Conservation (phyloP, 305 asterid species). For the Plantago rigida region DNA sequence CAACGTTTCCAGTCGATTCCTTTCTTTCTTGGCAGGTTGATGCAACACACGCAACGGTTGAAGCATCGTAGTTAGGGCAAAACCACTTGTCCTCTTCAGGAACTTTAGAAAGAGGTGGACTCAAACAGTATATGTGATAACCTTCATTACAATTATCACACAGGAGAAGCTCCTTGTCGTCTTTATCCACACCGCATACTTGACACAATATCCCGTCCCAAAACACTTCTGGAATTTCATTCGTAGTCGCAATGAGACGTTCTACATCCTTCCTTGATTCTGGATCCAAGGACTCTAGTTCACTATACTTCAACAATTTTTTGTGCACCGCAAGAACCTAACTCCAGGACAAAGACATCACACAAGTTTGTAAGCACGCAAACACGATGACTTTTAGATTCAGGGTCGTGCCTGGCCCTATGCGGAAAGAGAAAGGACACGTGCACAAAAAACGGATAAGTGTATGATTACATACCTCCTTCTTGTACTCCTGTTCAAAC, state of each 20-base stretch:
- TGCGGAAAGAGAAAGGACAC: not conserved
- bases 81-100: conserved; percentile 20
- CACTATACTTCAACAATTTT: not conserved
- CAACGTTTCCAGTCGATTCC: conserved; percentile 1
- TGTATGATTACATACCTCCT: conserved; percentile 18
- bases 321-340: conserved; percentile 22
- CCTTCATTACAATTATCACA: conserved; percentile 26
- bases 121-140: conserved; percentile 28
- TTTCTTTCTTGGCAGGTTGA: not conserved
- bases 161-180: conserved; percentile 11
- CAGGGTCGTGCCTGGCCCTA: too few species aligned
- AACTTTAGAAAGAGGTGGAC: conserved; percentile 19
- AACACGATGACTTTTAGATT: too few species aligned
- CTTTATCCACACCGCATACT: conserved; percentile 23
- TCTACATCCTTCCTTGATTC: not conserved
- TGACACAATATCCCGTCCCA: conserved; percentile 22
- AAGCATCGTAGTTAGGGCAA: conserved; percentile 17
- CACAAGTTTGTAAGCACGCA: not conserved
- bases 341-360: not conserved
- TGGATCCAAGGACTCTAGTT: not conserved
- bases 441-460: not conserved
- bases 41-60: not conserved
- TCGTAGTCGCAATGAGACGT: not conserved
- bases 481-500: conserved; percentile 21
- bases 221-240: conserved; percentile 19